Conservation (phyloP, 1,284 basidiomycete genomes). For the Marasmius oreades region DNA sequence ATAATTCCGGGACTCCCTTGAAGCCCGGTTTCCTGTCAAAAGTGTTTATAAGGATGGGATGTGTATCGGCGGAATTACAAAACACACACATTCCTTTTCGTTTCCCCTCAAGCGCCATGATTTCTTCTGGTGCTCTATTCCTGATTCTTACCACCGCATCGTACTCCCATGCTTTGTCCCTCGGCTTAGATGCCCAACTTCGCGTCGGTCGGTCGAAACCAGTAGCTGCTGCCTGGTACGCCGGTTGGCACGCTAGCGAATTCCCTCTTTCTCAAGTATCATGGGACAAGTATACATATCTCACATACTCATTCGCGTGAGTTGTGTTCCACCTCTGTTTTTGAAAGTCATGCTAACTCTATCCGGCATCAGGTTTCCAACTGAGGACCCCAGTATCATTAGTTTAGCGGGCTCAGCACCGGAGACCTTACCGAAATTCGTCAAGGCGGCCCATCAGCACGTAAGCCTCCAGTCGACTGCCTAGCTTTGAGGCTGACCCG, state of each 20-base stretch:
- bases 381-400: constrained; percentile 33
- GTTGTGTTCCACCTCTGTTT: constrained; percentile 21
- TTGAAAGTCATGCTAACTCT: constrained; percentile 4
- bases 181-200: not conserved
- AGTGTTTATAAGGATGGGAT: too few species aligned
- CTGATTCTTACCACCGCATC: not conserved
- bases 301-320: constrained; percentile 60
- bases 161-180: not conserved
- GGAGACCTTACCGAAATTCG: constrained; percentile 44
- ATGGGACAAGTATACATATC: constrained; percentile 52
- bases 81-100: too few species aligned
- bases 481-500: not conserved
- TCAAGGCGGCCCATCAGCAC: constrained; percentile 43
- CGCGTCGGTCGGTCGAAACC: not conserved
- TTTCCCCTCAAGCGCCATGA: too few species aligned
- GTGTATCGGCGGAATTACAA: too few species aligned
- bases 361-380: constrained; percentile 33
- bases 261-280: constrained; percentile 42
- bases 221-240: constrained; percentile 54
- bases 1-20: too few species aligned
- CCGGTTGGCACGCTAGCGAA: constrained; percentile 46
- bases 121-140: too few species aligned
- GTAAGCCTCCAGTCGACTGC: constrained; percentile 29
- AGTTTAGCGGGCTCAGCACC: constrained; percentile 37
- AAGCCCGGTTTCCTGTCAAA: too few species aligned